Evolutionary conservation across 2,329 filamentous ascomycete genomes (phyloP).

Genomic region (Venturia pyrina): DNA sequence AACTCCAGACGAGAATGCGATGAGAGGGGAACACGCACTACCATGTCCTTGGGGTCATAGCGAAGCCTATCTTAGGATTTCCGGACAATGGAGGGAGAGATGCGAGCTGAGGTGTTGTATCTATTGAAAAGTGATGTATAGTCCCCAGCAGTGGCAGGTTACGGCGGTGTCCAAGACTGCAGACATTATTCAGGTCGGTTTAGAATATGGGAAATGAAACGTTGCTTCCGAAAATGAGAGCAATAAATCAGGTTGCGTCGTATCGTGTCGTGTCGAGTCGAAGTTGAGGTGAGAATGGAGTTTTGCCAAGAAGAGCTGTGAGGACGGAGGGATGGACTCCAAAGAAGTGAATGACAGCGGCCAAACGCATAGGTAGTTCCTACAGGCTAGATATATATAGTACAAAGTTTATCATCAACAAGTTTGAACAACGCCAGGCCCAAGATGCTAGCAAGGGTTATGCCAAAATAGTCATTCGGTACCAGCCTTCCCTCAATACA

Average conservation of each 20-base stretch:
- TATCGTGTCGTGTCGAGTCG: too few relatives aligned
- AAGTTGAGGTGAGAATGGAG: too few relatives aligned
- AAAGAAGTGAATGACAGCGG: background rate
- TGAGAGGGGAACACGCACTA: background rate
- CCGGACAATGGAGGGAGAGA: too few relatives aligned
- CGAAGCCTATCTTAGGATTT: too few relatives aligned
- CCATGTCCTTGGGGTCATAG: background rate
- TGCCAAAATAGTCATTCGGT: background rate
- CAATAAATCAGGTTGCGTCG: too few relatives aligned
- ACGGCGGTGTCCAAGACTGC: background rate
- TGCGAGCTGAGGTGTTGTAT: too few relatives aligned
- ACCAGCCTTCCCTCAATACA: background rate
- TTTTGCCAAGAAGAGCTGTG: background rate
- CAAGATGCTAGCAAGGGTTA: slow-evolving; percentile 3
- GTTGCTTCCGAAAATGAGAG: too few relatives aligned
- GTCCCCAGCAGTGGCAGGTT: background rate
- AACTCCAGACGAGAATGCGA: background rate
- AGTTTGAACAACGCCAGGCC: background rate
- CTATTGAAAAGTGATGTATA: background rate
- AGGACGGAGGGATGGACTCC: background rate
- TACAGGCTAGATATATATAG: background rate
- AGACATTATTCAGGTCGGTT: background rate
- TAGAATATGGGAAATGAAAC: too few relatives aligned
- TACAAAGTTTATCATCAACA: background rate
- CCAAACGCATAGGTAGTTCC: background rate